Evolutionary conservation across 2,329 filamentous ascomycete genomes (phyloP).

Genomic region (Pseudocercospora eumusae): DNA sequence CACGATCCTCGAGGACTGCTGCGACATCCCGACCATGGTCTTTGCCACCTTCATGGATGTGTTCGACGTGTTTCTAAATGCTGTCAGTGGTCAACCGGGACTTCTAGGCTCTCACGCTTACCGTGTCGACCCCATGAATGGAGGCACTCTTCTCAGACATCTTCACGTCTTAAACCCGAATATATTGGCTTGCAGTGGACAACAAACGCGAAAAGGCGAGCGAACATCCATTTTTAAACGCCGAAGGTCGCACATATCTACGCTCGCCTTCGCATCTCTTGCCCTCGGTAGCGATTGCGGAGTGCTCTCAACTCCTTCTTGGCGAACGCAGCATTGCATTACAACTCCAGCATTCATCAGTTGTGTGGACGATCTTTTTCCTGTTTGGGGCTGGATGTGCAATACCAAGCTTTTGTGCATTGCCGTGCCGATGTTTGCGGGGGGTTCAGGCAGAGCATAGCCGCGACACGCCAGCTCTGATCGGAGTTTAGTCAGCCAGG

Average conservation of each 20-base stretch:
- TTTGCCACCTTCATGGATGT: conserved; percentile 14
- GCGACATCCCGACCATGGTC: conserved; percentile 17
- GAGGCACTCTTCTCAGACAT: conserved; percentile 18
- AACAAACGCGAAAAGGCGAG: background rate
- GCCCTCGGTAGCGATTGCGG: background rate
- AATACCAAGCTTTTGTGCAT: conserved; percentile 15
- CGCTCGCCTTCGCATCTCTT: background rate
- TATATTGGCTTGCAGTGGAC: background rate
- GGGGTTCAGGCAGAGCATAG: background rate
- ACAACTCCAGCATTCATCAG: background rate
- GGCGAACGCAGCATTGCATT: conserved; percentile 7
- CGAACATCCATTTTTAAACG: background rate
- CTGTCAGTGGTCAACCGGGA: background rate
- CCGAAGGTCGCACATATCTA: background rate
- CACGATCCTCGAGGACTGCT: conserved; percentile 9
- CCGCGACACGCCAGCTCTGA: background rate
- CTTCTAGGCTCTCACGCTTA: background rate
- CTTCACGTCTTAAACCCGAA: background rate
- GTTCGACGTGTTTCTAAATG: conserved; percentile 16
- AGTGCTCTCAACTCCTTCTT: conserved; percentile 9
- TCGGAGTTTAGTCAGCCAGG: too few relatives aligned
- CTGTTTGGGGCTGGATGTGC: conserved; percentile 8
- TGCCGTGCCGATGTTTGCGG: background rate
- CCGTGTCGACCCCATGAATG: conserved; percentile 4
- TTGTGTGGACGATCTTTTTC: conserved; percentile 15